These are phyloP conservation scores for Kazachstania africana DNA, from an alignment of 805 yeast genomes.

Conservation along the genomic window DNA sequence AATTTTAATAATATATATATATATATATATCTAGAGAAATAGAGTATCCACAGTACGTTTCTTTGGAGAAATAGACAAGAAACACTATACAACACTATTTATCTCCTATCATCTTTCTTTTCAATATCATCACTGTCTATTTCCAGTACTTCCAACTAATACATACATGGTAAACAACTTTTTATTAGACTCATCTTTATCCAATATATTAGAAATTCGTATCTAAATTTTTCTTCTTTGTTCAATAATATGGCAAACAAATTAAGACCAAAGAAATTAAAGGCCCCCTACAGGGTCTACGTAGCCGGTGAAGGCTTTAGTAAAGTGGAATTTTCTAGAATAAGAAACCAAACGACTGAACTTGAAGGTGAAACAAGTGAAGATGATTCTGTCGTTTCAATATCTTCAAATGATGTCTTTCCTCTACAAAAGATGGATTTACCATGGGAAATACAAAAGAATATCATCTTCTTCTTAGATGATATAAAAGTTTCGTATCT, in stretches of 20 bases:
- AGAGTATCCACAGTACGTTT: too few relatives aligned
- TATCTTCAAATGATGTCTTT: not conserved
- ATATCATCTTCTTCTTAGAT: slow-evolving; percentile 24
- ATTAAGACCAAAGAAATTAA: slow-evolving; percentile 70
- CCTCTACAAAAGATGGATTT: slow-evolving; percentile 16
- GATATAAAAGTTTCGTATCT: slow-evolving; percentile 31
- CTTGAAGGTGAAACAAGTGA: not conserved
- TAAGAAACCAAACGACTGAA: not conserved
- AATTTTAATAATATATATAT: too few relatives aligned
- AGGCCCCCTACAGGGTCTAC: slow-evolving; percentile 70
- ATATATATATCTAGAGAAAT: too few relatives aligned
- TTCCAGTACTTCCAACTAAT: too few relatives aligned
- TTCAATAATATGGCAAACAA: slow-evolving; percentile 85
- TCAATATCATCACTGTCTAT: too few relatives aligned
- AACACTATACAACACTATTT: too few relatives aligned
- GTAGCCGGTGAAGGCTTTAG: slow-evolving; percentile 35
- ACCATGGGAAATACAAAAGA: slow-evolving; percentile 40
- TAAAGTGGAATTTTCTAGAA: slow-evolving; percentile 4
- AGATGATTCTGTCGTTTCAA: not conserved
- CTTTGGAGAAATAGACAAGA: too few relatives aligned
- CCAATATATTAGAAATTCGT: too few relatives aligned
- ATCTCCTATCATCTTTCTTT: too few relatives aligned
- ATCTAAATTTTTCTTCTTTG: too few relatives aligned
- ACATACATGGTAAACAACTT: too few relatives aligned
- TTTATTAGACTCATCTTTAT: too few relatives aligned